phyloP scores from a whole-genome alignment of 257 asterid species.

The Craterostigma plantagineum region DNA sequence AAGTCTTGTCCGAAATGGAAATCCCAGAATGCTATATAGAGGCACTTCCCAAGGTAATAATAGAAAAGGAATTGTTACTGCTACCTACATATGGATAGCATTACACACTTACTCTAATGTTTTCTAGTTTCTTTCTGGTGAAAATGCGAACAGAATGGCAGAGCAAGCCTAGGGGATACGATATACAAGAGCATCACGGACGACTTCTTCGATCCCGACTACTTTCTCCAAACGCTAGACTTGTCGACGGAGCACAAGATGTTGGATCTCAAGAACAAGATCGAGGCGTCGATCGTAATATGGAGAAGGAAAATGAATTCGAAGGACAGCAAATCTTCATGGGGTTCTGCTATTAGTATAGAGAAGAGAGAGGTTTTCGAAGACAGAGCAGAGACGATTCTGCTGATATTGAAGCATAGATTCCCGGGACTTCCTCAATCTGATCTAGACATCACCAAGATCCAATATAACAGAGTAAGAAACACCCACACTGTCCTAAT shows the following conservation, averaged over 20 bases:
- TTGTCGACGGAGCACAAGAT: constrained; percentile 66
- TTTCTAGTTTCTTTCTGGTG: too few relatives aligned
- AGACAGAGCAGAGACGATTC: constrained; percentile 15
- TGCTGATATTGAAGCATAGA: constrained; percentile 41
- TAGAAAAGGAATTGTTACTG: too few relatives aligned
- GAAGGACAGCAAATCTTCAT: constrained; percentile 60
- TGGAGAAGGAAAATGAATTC: constrained; percentile 74
- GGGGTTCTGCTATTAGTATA: constrained; percentile 66
- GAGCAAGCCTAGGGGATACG: constrained; percentile 64
- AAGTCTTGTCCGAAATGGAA: constrained; percentile 55
- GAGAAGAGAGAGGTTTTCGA: constrained; percentile 74
- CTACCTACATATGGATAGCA: too few relatives aligned
- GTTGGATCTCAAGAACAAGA: constrained; percentile 65
- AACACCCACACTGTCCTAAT: neutral
- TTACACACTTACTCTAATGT: too few relatives aligned
- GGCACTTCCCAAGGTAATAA: constrained; percentile 67
- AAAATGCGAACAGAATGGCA: constrained; percentile 62
- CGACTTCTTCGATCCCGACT: constrained; percentile 52
- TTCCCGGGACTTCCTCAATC: constrained; percentile 81
- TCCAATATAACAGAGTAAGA: constrained; percentile 51
- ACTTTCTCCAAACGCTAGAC: constrained; percentile 36
- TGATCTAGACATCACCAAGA: constrained; percentile 66
- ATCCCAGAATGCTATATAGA: constrained; percentile 69
- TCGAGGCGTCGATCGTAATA: constrained; percentile 73
- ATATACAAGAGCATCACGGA: constrained; percentile 70